Evolutionary conservation across 129 eudicot genomes (phyloP), one percentile per base, ranked within the genome.

Genomic region (Saussurea involucrata): DNA sequence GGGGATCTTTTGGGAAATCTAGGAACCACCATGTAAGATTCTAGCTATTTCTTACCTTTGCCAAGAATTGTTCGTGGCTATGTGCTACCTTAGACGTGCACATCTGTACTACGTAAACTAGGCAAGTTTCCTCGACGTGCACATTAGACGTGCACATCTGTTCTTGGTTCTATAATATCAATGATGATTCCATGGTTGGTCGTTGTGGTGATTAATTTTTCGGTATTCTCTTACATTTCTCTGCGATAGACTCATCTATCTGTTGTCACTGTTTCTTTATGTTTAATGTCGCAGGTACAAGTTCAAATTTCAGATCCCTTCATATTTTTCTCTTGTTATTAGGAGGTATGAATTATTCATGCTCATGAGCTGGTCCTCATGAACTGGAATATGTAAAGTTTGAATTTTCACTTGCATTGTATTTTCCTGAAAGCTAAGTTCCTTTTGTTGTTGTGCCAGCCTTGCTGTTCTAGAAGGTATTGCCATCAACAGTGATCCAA

Each of bases 401-500:
- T 77, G 31, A 77, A 15, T 28, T 32, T 28, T 77, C 57, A 66
- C 18, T 33, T 63, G 31, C 77, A 31, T 70, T 44, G 0, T 5
- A 2, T 20, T 70, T 36, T 22, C 32, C 28, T 76, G 3, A 25
- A 61, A 55, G 44, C 31, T 28, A 31, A 71, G 18, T 46, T 61
- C 63, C 9, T 68, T 63, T 58, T 75, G 9, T 80, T 71, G 49
- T 67, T 79, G 75, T 80, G 69, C 60, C 90, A 95, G 99, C 84
- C 96, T 95, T 65, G 99, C 99, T 77, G 99, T 95, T 80, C 76
- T 95, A 82, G 97, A 92, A 90, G 99, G 99, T 60, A 88, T 95
- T 73, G 99, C 99, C 5, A 81, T 92, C 74, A 84, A 86, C 86
- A 77, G 78, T 57, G 83, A 95, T 72, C 99, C 97, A 63, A 82